phyloP scores from a whole-genome alignment of 1,284 basidiomycete species.

The Papiliotrema nemorosa region DNA sequence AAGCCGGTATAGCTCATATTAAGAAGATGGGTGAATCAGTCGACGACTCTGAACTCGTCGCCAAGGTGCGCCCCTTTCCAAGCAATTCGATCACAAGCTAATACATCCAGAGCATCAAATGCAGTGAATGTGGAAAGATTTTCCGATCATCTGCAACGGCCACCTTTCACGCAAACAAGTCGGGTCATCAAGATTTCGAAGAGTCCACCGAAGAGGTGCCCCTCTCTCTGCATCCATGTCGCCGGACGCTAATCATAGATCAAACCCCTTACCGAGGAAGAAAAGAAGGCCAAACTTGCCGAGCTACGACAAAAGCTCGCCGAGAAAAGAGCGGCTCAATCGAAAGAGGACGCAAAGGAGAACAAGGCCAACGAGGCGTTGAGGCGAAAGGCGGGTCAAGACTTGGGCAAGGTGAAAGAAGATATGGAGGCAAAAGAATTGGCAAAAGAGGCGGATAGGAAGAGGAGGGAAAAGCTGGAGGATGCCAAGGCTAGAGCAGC shows the following conservation, averaged over 20 bases:
- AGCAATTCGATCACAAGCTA: background rate
- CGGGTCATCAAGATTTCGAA: conserved; percentile 89
- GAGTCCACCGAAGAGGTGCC: conserved; percentile 84
- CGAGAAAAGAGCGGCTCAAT: conserved; percentile 67
- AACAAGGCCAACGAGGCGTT: conserved; percentile 72
- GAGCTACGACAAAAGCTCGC: conserved; percentile 76
- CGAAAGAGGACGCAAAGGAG: conserved; percentile 66
- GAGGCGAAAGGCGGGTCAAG: conserved; percentile 74
- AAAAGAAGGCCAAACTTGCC: conserved; percentile 75
- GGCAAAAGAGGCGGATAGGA: conserved; percentile 71
- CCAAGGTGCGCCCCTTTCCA: conserved; percentile 23
- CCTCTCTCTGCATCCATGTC: background rate
- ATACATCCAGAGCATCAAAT: conserved; percentile 36
- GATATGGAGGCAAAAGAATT: conserved; percentile 74
- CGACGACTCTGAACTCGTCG: conserved; percentile 30
- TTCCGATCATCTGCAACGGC: conserved; percentile 86
- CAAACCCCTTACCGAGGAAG: conserved; percentile 84
- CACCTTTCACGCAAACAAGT: conserved; percentile 91
- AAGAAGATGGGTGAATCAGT: conserved; percentile 34
- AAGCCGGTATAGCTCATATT: conserved; percentile 53
- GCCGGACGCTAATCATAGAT: conserved; percentile 23
- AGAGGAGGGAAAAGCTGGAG: conserved; percentile 79
- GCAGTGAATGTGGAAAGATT: conserved; percentile 68
- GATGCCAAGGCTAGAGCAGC: conserved; percentile 78
- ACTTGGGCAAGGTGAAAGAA: conserved; percentile 68